Base-by-base conservation (phyloP, 495 filamentous ascomycete species). In the Parachaetomium inaequale region DNA sequence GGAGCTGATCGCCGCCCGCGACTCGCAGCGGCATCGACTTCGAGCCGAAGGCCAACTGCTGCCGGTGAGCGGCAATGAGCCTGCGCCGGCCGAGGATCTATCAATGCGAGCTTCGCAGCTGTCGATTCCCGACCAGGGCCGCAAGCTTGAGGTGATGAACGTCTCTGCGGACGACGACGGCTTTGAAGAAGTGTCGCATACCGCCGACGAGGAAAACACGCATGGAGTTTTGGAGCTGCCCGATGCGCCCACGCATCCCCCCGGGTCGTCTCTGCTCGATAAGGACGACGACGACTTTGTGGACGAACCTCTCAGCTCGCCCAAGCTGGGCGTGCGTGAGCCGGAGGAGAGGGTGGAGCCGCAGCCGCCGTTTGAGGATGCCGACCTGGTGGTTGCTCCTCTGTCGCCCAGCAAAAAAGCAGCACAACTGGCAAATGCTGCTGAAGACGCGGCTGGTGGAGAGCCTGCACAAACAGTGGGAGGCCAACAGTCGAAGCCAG, bases 131-230 rank as follows among this genome's bases (percentile, higher is more conserved):
- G 82, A 83, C 51, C 80, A 80, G 40, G 72, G 74, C 43, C 83
- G 81, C 34, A 82, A 73, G 50, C 81, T 87, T 26, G 92, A 90
- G 63, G 83, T 91, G 4, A 86, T 88, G 36, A 94, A 91, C 65
- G 85, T 81, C 19, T 86, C 85, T 12, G 66, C 54, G 3, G 94
- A 97, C 58, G 93, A 96, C 58, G 93, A 98, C 69, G 92, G 90
- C 0, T 98, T 96, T 67, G 94, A 98, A 72, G 91, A 96, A 72
- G 92, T 98, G 21, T 84, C 84, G 19, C 83, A 86, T 55, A 82
- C 84, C 21, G 83, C 84, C 3, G 88, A 88, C 7, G 87, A 91
- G 52, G 87, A 89, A 51, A 79, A 68, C 21, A 77, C 78, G 4
- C 78, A 81, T 50, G 79, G 79, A 21, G 76, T 82, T 19, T 66